A percentile compares a stretch with the other conserved stretches of the same genome.
Conservation (phyloP, 2,329 filamentous ascomycete genomes). For the Lachnellula suecica region DNA sequence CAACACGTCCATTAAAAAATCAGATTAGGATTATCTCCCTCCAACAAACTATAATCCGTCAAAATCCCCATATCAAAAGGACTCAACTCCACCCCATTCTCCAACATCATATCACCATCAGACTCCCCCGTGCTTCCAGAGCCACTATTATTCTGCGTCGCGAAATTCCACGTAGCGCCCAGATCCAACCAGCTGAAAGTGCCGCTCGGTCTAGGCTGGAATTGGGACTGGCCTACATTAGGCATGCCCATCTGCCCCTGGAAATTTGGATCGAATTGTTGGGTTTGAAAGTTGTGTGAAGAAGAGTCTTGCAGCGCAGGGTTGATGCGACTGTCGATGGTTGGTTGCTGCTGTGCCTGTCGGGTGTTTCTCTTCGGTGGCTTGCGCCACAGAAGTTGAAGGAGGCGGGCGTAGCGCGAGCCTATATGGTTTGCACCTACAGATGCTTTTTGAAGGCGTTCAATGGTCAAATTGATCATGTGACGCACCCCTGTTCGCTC, state of each 20-base stretch:
- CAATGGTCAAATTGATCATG: conserved; percentile 57
- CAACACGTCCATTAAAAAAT: conserved; percentile 18
- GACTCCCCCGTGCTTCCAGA: conserved; percentile 19
- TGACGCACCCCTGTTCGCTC: conserved; percentile 48
- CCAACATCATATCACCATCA: conserved; percentile 18
- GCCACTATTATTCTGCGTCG: conserved; percentile 26
- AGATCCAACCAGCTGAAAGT: conserved; percentile 32
- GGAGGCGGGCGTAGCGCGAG: conserved; percentile 58
- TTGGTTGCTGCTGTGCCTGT: not conserved
- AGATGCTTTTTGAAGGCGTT: conserved; percentile 58
- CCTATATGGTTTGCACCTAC: conserved; percentile 58
- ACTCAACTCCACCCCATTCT: conserved; percentile 12
- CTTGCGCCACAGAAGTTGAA: conserved; percentile 59
- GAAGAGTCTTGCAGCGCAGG: not conserved
- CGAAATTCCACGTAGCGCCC: conserved; percentile 31
- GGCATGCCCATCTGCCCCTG: conserved; percentile 2
- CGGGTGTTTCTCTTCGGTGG: conserved; percentile 15
- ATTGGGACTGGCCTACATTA: conserved; percentile 1
- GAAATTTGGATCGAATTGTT: conserved; percentile 1
- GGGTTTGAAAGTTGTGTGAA: not conserved
- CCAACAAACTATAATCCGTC: conserved; percentile 27
- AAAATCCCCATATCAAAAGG: conserved; percentile 20
- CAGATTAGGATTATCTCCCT: conserved; percentile 27
- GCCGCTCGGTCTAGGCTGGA: conserved; percentile 4
- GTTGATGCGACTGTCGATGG: not conserved